phyloP scores from a whole-genome alignment of 441 rosid species.

The Theobroma grandiflorum region DNA sequence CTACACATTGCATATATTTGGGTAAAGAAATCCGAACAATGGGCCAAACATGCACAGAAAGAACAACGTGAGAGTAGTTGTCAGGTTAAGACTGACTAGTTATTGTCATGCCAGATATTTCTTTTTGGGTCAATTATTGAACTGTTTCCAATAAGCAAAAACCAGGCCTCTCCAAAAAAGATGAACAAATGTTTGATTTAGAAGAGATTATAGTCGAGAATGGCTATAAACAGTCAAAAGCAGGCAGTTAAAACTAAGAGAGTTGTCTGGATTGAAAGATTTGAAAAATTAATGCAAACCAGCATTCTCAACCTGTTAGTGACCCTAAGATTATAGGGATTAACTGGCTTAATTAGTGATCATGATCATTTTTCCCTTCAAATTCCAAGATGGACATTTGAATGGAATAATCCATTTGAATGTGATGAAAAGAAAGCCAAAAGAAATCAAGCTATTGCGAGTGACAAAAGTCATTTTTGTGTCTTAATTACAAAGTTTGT shows the following conservation, averaged over 20 bases:
- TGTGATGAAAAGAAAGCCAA: not conserved
- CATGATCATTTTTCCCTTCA: not conserved
- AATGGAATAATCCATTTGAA: not conserved
- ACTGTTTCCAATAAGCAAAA: slow-evolving; percentile 33
- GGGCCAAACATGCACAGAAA: slow-evolving; percentile 44
- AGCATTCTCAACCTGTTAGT: slow-evolving; percentile 17
- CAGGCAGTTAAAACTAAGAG: slow-evolving; percentile 1
- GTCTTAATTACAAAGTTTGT: not conserved
- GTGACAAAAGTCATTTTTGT: not conserved
- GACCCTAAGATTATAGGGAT: slow-evolving; percentile 2
- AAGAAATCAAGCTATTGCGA: not conserved
- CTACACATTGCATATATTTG: slow-evolving; percentile 18
- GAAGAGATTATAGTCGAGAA: not conserved
- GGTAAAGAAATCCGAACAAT: slow-evolving; percentile 22
- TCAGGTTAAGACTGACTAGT: slow-evolving; percentile 27
- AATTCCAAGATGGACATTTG: not conserved
- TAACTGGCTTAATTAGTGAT: not conserved
- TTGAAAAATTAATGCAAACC: not conserved
- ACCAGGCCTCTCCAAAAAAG: not conserved
- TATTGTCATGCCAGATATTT: slow-evolving; percentile 37
- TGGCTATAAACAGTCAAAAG: not conserved
- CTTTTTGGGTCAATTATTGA: slow-evolving; percentile 37
- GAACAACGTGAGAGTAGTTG: slow-evolving; percentile 37
- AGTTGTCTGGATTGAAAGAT: slow-evolving; percentile 12
- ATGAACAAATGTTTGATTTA: slow-evolving; percentile 14